phyloP scores from a whole-genome alignment of 2,329 filamentous ascomycete genomes.

The Monilinia laxa region DNA sequence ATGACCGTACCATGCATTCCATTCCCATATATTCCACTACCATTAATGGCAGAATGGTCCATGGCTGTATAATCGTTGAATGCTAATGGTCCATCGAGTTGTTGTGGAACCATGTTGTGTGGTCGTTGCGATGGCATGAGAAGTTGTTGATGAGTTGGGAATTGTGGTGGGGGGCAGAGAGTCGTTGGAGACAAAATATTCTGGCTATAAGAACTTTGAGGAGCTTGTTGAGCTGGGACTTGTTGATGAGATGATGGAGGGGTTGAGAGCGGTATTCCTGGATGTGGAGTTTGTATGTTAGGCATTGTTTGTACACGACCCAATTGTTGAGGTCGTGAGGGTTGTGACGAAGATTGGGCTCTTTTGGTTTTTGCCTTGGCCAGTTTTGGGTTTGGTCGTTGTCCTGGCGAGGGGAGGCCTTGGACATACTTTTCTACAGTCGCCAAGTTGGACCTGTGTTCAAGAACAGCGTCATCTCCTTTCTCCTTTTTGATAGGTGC shows the following conservation, averaged over 20 bases:
- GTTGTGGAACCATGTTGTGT: conserved; percentile 60
- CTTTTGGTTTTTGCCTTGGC: conserved; percentile 46
- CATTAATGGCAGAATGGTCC: conserved; percentile 42
- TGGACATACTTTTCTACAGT: conserved; percentile 95
- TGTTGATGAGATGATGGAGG: conserved; percentile 25
- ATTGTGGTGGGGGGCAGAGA: conserved; percentile 38
- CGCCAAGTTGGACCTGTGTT: conserved; percentile 85
- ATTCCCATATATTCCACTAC: conserved; percentile 34
- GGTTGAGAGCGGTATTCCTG: conserved; percentile 7
- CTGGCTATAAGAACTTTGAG: conserved; percentile 29
- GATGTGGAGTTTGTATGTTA: conserved; percentile 29
- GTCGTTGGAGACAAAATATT: conserved; percentile 38
- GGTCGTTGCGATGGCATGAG: conserved; percentile 47
- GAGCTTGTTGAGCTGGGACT: conserved; percentile 13
- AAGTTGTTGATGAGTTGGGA: conserved; percentile 50
- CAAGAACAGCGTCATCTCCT: conserved; percentile 82
- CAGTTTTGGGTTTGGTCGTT: conserved; percentile 26
- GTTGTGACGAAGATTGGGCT: conserved; percentile 36
- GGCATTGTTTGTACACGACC: conserved; percentile 32
- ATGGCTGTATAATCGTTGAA: conserved; percentile 67
- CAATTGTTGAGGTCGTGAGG: conserved; percentile 29
- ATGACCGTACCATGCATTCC: conserved; percentile 22
- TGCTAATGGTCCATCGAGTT: conserved; percentile 73
- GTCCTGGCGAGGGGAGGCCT: conserved; percentile 58
- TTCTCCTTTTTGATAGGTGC: conserved; percentile 68